phyloP scores from a whole-genome alignment of 805 yeast species.

The Yamadazyma ubonensis region DNA sequence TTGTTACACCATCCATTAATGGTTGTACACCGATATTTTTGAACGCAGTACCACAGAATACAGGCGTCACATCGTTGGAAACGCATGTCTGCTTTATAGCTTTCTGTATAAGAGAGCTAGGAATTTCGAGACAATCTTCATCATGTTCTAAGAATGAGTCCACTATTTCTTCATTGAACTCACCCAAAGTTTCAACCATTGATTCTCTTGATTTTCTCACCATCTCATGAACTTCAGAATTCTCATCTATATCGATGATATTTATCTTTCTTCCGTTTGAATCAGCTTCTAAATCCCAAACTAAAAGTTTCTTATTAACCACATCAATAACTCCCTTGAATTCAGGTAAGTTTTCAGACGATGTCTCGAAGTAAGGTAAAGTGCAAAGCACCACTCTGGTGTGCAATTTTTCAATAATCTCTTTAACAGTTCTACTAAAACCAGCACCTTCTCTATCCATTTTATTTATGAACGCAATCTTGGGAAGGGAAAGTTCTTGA shows the following conservation, averaged over 20 bases:
- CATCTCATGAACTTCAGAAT: constrained; percentile 42
- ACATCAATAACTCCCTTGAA: constrained; percentile 80
- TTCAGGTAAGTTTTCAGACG: constrained; percentile 29
- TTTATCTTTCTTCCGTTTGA: constrained; percentile 51
- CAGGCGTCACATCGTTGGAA: constrained; percentile 61
- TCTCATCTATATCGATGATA: constrained; percentile 43
- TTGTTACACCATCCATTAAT: constrained; percentile 74
- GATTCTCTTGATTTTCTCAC: constrained; percentile 64
- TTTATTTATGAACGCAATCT: constrained; percentile 80
- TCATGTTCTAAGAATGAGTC: constrained; percentile 69
- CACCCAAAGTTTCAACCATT: constrained; percentile 79
- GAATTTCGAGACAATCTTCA: constrained; percentile 70
- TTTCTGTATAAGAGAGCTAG: constrained; percentile 49
- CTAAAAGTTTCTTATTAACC: constrained; percentile 55
- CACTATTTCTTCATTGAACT: constrained; percentile 73
- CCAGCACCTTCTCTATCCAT: constrained; percentile 98
- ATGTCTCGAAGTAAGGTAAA: constrained; percentile 61
- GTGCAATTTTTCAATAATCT: constrained; percentile 70
- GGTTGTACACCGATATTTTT: constrained; percentile 95
- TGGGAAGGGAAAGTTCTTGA: constrained; percentile 62
- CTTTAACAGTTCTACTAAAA: constrained; percentile 83
- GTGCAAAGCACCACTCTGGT: constrained; percentile 76
- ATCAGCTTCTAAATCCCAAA: constrained; percentile 45
- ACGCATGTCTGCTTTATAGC: constrained; percentile 69
- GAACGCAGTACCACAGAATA: constrained; percentile 91